Evolutionary conservation across 139 green algal species (phyloP), one percentile per base, ranked within the genome.

Genomic region (Medakamo hakoo): DNA sequence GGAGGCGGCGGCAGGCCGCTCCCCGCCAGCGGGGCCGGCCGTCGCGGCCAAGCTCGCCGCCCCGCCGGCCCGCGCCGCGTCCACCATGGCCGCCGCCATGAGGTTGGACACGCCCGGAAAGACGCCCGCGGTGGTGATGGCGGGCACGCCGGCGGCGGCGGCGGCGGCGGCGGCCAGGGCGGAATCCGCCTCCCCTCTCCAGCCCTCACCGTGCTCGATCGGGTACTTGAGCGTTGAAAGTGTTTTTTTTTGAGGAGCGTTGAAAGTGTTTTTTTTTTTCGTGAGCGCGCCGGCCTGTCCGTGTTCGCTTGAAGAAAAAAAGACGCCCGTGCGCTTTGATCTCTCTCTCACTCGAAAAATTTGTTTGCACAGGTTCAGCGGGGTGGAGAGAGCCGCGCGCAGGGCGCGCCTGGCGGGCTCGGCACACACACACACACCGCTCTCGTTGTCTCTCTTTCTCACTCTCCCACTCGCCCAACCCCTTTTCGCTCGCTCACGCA

Each of bases 51-150:
- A 28, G 58, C 26, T 30, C 23, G 59, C 30, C 25, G n/a, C 23
- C 27, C 29, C 27, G 25, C 58, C 26, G 18, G 26, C n/a, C 30
- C 32, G 24, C 19, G 29, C 24, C 48, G 29, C 25, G 25, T 84
- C 67, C 4, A 92, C 73, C 69, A 95, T 92, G 69, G 95, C 82
- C 0, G 87, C 84, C 14, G 86, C 90, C 87, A 97, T 96, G 49
- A 97, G 74, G 67, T 96, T 96, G 62, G 71, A 86, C 26, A 90
- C 79, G 52, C 92, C 70, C 4, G 82, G 82, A 63, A 85, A 88
- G 58, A 89, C 84, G 25, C 84, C 84, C 0, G 70, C 78, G 4
- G 84, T 89, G 5, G 87, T 93, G 68, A 98, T 89, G 60, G 77
- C 78, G 1, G 90, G 87, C 28, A 97, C 85, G 23, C 88, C 90